A percentile compares a stretch with the other conserved stretches of the same genome.
phyloP scores from a whole-genome alignment of 441 rosid species.

The Eutrema salsugineum region DNA sequence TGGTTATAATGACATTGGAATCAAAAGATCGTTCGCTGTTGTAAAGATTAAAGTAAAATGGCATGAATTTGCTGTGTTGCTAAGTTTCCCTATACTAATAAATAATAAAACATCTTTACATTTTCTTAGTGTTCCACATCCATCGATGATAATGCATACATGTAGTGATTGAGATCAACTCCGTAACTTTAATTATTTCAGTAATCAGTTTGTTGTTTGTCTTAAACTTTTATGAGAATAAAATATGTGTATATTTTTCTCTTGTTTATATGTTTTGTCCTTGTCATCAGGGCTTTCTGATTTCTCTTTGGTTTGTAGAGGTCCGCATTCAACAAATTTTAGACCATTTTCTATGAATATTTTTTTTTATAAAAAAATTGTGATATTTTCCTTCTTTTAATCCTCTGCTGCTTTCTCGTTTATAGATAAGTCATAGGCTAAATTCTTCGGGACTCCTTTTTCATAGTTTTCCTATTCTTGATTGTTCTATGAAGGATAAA shows the following conservation, averaged over 20 bases:
- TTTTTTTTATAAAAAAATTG: background rate
- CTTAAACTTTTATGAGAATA: background rate
- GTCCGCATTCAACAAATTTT: background rate
- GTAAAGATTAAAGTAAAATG: background rate
- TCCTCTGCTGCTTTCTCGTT: background rate
- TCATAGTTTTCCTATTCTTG: background rate
- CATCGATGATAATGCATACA: background rate
- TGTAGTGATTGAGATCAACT: background rate
- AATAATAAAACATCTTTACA: background rate
- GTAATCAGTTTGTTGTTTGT: background rate
- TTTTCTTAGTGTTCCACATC: background rate
- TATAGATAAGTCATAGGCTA: background rate
- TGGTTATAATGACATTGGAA: background rate
- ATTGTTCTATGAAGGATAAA: background rate
- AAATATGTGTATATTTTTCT: background rate
- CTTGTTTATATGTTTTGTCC: background rate
- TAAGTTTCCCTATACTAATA: background rate
- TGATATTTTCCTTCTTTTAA: background rate
- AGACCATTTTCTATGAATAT: background rate
- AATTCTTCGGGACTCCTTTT: background rate
- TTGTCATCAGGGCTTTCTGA: conserved; percentile 1
- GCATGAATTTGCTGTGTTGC: background rate
- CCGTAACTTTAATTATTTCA: background rate
- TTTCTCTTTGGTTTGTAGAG: background rate
- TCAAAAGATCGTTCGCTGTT: background rate